Evolutionary conservation across 2,329 filamentous ascomycete species (phyloP), one percentile per base, ranked within the genome.

Genomic region (Colletotrichum lindemuthianum): DNA sequence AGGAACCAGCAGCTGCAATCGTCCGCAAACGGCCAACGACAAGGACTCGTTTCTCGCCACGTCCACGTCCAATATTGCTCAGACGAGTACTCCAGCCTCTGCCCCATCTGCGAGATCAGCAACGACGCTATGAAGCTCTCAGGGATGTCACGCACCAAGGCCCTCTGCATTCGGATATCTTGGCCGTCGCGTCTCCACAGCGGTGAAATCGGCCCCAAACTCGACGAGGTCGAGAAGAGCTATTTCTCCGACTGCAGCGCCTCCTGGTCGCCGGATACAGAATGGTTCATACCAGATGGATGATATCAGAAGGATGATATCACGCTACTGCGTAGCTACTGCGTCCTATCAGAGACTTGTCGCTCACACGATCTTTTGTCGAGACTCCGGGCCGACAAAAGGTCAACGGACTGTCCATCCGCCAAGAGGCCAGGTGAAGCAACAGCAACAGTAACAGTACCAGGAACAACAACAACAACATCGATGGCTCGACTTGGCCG

Each of bases 151-250:
- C 43, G 33, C 34, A 57, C 53, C 43, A 57, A 40, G 41, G 24
- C 37, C 41, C 15, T 33, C 53, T 48, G 12, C 39, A 48, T 57
- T 57, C 36, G 53, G 53, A 44, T 16, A 57, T 47, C 36, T 15
- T 39, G 43, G 7, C 53, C 53, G 53, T 24, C 34, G 15, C 33
- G 43, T n/a, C 53, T 48, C 53, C 53, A 57, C 53, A 24, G 15
- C 34, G n/a, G 11, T 57, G 53, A 48, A 57, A 48, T 57, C 8
- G 34, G 53, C 10, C 53, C 53, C 53, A 57, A 48, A 48, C 53
- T 48, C 12, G 34, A 48, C 34, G 12, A 15, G 53, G 15, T 48
- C 53, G 40, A 57, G 53, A 57, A 48, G 33, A 57, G 53, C 15
- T 39, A 33, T 57, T 48, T 57, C 53, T 39, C 53, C 53, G 53